Percentiles rank a stretch among this genome's conserved stretches.
Evolutionary conservation across 371 early-diverging fungal genomes (phyloP).

Genomic region (Mortierella sp.): DNA sequence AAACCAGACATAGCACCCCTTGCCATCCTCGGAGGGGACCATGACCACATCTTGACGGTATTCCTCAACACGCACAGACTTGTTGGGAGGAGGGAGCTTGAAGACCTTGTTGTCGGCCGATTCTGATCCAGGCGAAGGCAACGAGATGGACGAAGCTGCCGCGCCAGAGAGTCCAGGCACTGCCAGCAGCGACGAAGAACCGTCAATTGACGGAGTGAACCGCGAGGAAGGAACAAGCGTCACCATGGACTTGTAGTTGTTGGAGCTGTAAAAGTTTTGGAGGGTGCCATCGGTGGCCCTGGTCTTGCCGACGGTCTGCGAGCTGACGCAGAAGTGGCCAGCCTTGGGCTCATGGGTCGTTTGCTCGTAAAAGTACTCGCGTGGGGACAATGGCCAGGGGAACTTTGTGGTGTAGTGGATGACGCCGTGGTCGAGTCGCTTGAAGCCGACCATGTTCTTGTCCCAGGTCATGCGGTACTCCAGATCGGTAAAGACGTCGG

Average conservation of each 20-base stretch:
- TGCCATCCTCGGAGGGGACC: constrained; percentile 55
- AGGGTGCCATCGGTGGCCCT: constrained; percentile 43
- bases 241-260: constrained; percentile 59
- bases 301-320: constrained; percentile 54
- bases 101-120: constrained; percentile 35
- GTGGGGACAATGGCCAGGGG: constrained; percentile 66
- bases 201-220: constrained; percentile 11
- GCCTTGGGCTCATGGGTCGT: constrained; percentile 55
- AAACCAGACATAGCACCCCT: constrained; percentile 63
- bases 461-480: constrained; percentile 68
- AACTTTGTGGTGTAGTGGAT: constrained; percentile 60
- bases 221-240: constrained; percentile 41
- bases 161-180: constrained; percentile 35
- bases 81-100: constrained; percentile 49
- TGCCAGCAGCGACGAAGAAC: constrained; percentile 16
- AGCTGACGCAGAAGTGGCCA: constrained; percentile 48
- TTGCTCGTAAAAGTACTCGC: constrained; percentile 64
- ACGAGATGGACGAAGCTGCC: constrained; percentile 37
- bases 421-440: constrained; percentile 52
- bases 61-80: constrained; percentile 63
- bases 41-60: constrained; percentile 67
- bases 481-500: constrained; percentile 60
- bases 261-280: constrained; percentile 37
- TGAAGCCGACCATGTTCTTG: constrained; percentile 64
- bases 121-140: constrained; percentile 35